phyloP scores from a whole-genome alignment of 2,329 filamentous ascomycete species.

The Fusarium veterinarium region DNA sequence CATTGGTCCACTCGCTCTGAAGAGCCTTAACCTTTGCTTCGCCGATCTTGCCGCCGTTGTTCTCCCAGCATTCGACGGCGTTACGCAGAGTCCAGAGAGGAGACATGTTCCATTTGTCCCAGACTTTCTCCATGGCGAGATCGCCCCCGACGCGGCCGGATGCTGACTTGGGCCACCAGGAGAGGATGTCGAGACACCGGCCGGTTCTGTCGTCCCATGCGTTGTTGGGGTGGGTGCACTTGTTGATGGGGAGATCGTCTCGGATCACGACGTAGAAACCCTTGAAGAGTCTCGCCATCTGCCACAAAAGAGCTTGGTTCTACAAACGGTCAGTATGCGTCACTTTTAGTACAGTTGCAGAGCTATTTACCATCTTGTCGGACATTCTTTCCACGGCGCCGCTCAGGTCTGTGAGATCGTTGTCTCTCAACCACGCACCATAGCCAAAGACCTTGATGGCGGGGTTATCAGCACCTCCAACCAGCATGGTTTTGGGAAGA shows the following conservation, averaged over 20 bases:
- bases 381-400: not conserved
- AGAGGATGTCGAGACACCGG: not conserved
- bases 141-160: not conserved
- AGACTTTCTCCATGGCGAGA: not conserved
- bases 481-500: not conserved
- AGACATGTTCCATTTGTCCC: not conserved
- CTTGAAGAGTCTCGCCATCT: not conserved
- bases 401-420: not conserved
- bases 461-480: not conserved
- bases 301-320: not conserved
- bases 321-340: not conserved
- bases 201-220: not conserved
- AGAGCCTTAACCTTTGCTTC: rapidly evolving
- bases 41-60: not conserved
- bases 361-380: not conserved
- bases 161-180: not conserved
- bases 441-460: not conserved
- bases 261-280: not conserved
- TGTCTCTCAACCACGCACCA: not conserved
- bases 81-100: not conserved
- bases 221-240: not conserved
- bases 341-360: not conserved
- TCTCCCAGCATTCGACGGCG: not conserved
- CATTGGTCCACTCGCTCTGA: not conserved
- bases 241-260: not conserved